Evolutionary conservation across 2,329 filamentous ascomycete species (phyloP), one percentile per base, ranked within the genome.

Genomic region (Colletotrichum destructivum): DNA sequence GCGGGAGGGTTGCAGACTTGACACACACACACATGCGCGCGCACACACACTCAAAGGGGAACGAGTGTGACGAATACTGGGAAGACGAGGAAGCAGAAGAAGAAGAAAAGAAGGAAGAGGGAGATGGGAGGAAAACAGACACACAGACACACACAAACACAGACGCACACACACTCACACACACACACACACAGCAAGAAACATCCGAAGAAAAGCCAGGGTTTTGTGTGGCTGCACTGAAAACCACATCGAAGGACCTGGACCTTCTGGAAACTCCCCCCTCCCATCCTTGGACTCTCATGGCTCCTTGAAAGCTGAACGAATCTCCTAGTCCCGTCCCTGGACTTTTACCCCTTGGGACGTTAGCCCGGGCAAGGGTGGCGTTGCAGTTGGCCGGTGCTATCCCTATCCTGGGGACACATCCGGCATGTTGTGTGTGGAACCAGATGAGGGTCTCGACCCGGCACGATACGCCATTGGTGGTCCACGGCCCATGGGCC

Each of bases 391-490:
- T 59, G 64, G 64, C 46, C 69, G 64, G 64, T 63, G 51, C 69
- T 71, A 71, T 71, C 64, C 69, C 69, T 71, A 71, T 71, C 69
- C 64, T 71, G 69, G 69, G 68, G 57, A 59, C 69, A 71, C 69
- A 71, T 69, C 69, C 69, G 69, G 69, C 63, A 68, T 26, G 54
- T 35, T 49, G 62, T 52, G 55, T 62, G 51, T 68, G 68, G 35
- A 51, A 46, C 56, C 49, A 13, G 42, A 57, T 44, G 44, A 49
- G 35, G 63, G 51, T 31, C 23, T 11, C 8, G 9, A 26, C 11
- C 26, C 55, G 62, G 62, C 47, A 54, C 16, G 47, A 42, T 46
- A 31, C 55, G 55, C 62, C 57, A 70, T 70, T 70, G 67, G 63
- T 26, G 38, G 46, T 42, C 35, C 26, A 13, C 40, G 18, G 31